Evolutionary conservation across 1,139 yeast species (phyloP), one percentile per base, ranked within the genome.

Genomic region (Kluyveromyces marxianus): DNA sequence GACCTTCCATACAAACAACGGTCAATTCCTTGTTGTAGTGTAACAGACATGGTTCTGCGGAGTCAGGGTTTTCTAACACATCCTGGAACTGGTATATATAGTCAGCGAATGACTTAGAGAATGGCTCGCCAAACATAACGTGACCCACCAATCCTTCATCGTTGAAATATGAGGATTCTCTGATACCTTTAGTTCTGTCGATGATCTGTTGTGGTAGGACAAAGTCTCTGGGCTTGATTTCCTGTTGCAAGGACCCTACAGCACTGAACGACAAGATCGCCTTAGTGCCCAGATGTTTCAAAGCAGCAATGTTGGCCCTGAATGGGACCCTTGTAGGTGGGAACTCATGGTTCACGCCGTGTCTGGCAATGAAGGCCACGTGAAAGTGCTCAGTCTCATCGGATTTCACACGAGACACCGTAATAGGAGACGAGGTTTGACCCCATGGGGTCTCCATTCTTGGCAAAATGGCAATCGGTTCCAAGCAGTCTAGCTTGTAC

Each of bases 1-100:
- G 99, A 36, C 99, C 99, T 68, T 92, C 99, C 98, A 92, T 92
- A 69, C 98, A 92, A 51, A 94, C 76, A 41, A 94, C 79, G 2
- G 95, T 84, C 51, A 86, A 70, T 59, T 90, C 97, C 46, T 69
- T 66, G 47, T 81, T 82, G 44, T 62, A 62, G 46, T 63, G 66
- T 53, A 60, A 45, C 39, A 53, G 38, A 44, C 60, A 56, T 41
- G 65, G 59, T 39, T 59, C 56, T 34, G 51, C 53, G n/a, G 60
- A 59, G 34, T 58, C 77, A 37, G 69, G 72, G 25, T 76, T 77
- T 49, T 75, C 76, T 59, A 87, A 71, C 41, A 75, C 76, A 41
- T 78, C 79, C 31, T 70, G 66, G 47, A 75, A 69, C 50, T 81
- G 79, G 45, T 77, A 71, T 50, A 92, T 76, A 51, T 86, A 70